Evolutionary conservation across 2,329 filamentous ascomycete genomes (phyloP), one percentile per base, ranked within the genome.

Genomic region (Coniochaeta prunicola): DNA sequence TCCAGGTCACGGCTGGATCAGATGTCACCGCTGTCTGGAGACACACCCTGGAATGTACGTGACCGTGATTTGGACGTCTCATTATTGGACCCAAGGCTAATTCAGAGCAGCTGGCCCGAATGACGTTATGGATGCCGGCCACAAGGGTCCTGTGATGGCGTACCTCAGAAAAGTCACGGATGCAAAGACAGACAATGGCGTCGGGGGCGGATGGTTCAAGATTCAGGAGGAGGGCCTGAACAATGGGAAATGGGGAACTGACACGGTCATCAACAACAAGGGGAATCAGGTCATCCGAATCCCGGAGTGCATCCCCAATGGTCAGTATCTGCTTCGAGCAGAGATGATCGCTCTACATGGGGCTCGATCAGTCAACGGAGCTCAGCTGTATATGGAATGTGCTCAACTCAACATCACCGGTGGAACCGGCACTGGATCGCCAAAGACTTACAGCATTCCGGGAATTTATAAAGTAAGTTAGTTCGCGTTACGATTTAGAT

Each of bases 261-360:
- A 74, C 19, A 72, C 68, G 33, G 64, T 77, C 58, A 76, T 78
- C 59, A 69, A 74, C 53, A 78, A 77, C 67, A 74, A 73, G 57
- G 72, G 76, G 48, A 75, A 76, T 55, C 79, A 80, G 66, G 69
- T 73, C 50, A 77, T 82, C 55, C 75, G 73, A 58, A 80, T 85
- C 57, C 82, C 82, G 4, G 63, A 70, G 9, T 76, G 76, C 59
- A 73, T 85, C 54, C 76, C 75, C 28, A 69, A 80, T 10, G 82
- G 83, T 24, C 76, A 83, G 64, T 85, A 85, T 66, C 77, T 85
- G 21, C 73, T 84, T 9, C 77, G 82, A 21, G 79, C 81, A 59
- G 82, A 85, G 71, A 77, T 84, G 68, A 77, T 85, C 59, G 82
- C 81, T n/a, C 76, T 85, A 4, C 82, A 85, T 69, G 73, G 70